Evolutionary conservation across 2,329 filamentous ascomycete species (phyloP), one percentile per base, ranked within the genome.

Genomic region (Fusarium acutatum): DNA sequence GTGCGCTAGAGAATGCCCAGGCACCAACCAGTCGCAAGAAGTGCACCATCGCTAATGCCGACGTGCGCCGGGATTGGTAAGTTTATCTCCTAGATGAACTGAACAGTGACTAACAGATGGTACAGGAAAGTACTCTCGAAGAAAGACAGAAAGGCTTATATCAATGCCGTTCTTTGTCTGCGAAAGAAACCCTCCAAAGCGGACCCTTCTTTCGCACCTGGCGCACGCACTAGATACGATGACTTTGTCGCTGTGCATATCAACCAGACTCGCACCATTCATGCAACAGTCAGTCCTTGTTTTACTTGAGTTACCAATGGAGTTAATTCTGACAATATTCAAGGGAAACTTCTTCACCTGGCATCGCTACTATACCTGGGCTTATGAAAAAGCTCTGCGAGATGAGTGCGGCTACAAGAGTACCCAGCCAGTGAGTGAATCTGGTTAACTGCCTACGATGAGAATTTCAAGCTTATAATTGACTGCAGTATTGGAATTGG

Each of bases 161-260:
- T 67, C 5, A 40, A 40, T 9, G 64, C 64, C 4, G 64, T 67
- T 2, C 9, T 53, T 7, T 67, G 63, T 5, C 34, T 67, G 0
- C 64, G 63, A 17, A 41, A 67, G 22, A 67, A 43, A 5, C 53
- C 64, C 0, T 67, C 64, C 4, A 67, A 61, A 32, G 63, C 53
- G 6, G 46, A 67, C 11, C 64, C 24, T 2, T 13, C 46, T 20
- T 67, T 67, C 2, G 64, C 64, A 2, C 64, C 64, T 11, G 64
- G 64, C 1, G 46, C 64, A 6, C 53, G 63, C 3, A 67, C 28
- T 5, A 53, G 64, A 61, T 67, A 67, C 17, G 64, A 67, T 18
- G 64, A 67, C n/a, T 67, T 67, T 37, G 64, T 67, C 5, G 53
- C 64, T 1, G 63, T 67, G 7, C 64, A 67, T 22, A 67, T 67